Conservation (phyloP, 225 moss, liverwort and hornwort genomes). For the Physcomitrellopsis africana region DNA sequence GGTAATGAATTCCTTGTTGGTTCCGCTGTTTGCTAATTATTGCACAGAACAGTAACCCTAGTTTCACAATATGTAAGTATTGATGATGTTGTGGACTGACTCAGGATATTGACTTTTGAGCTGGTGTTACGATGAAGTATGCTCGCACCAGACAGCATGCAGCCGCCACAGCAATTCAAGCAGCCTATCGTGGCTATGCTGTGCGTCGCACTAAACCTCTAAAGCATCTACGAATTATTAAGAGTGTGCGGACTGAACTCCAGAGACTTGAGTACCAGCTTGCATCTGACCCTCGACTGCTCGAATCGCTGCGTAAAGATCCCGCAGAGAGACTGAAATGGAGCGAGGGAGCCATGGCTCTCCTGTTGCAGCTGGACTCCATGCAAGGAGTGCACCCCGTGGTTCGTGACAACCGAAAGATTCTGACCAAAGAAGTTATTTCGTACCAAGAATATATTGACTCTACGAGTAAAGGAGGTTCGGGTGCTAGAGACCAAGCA, state of each 20-base stretch:
- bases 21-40: too few species aligned
- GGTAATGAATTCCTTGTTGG: too few species aligned
- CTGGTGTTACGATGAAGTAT: constrained; percentile 45
- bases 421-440: constrained; percentile 46
- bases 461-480: constrained; percentile 30
- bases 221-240: constrained; percentile 52
- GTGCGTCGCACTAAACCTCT: constrained; percentile 59
- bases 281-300: constrained; percentile 33
- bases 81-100: too few species aligned
- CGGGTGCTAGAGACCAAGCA: background rate
- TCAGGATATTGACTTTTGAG: background rate
- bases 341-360: constrained; percentile 59
- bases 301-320: constrained; percentile 40
- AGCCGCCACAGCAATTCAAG: constrained; percentile 59
- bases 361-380: constrained; percentile 61
- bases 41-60: too few species aligned
- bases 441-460: constrained; percentile 60
- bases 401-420: constrained; percentile 60
- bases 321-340: constrained; percentile 53
- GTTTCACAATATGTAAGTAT: too few species aligned
- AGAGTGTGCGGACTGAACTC: constrained; percentile 42
- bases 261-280: constrained; percentile 34
- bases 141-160: constrained; percentile 23
- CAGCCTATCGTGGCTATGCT: constrained; percentile 50
- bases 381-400: constrained; percentile 65